Base-by-base conservation (phyloP, 352 stramenopile genomes). In the Blastocystis sp. region DNA sequence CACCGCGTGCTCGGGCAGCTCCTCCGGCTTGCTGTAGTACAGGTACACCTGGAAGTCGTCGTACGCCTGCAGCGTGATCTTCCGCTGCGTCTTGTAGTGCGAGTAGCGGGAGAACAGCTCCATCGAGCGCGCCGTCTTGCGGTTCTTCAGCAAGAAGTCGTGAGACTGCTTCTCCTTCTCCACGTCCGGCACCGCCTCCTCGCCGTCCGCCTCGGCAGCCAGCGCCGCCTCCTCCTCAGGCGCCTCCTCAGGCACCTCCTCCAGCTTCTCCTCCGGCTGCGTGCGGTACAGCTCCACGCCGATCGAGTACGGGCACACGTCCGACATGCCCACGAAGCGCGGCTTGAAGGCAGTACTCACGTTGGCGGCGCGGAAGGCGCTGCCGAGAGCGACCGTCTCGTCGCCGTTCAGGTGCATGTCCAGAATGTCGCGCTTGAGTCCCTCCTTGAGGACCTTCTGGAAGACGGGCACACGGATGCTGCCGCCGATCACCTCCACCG, bases 321-420 rank as follows among this genome's bases (percentile, higher is more conserved):
- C 96, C 3, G 93, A 94, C 94, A 99, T 96, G 70, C 96, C 95
- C 12, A 98, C 94, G 88, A 98, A 95, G 55, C 96, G 93, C 61
- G 98, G 96, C 88, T 95, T 94, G 94, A 98, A 98, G 62, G 95
- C 94, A 62, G 96, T 98, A 66, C 93, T 97, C 74, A 98, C 92
- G 92, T 99, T 99, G 6, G 96, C 96, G 51, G 95, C 96, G 76
- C 96, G 94, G 93, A 98, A 98, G 6, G 96, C 95, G 16, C 96
- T 95, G 65, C 96, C 96, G 0, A 98, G 92, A 6, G 96, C 96
- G 94, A 98, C 98, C 62, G 95, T 96, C 92, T 99, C 96, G 91
- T 99, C 97, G 67, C 96, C 96, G 92, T 99, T 99, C 65, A 99
- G 93, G 92, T 98, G 97, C 80, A 97, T 95, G 35, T 96, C 95